Base-by-base conservation (phyloP, 1,139 yeast species). In the Saccharomyces hybrid region DNA sequence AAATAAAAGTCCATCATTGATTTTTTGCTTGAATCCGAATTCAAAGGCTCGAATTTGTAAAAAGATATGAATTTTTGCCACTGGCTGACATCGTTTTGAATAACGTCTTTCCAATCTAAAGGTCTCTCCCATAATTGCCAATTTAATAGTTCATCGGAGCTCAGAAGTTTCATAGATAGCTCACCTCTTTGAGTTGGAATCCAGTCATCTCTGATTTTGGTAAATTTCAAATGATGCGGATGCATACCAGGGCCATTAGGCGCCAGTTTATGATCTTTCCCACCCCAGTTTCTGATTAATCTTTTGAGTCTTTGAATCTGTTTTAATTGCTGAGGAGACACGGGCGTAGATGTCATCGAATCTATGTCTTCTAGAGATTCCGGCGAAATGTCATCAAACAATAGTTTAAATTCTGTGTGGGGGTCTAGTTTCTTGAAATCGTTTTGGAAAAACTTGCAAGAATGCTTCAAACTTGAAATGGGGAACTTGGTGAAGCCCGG, bases 151-250 rank as follows among this genome's bases (percentile, higher is more conserved):
- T 82, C 82, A 1, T 69, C 71, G 0, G 62, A 61, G 0, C 66
- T 65, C 16, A 84, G 61, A 62, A 82, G 83, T 34, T 80, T 83
- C 89, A 88, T 83, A 2, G 71, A 67, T 50, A 88, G 67, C 5
- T 87, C 86, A 57, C 84, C 84, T 55, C 78, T 77, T 19, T 80
- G 73, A 0, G 89, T 81, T 0, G 96, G 96, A 16, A 88, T 70
- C 87, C 93, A 88, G 66, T 87, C 95, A 59, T 87, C 91, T 66
- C 86, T 80, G 47, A 89, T 82, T 63, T 84, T 83, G 0, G 95
- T 84, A 56, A 89, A 75, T 9, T 81, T 75, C 52, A 88, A 71
- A 61, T 85, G 85, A 59, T 90, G 76, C 3, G 58, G 57, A 0
- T 83, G 71, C 0, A 88, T 80, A 7, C 95, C 95, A 0, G 95